Conservation (phyloP, 1,284 basidiomycete species). For the Amylostereum areolatum region DNA sequence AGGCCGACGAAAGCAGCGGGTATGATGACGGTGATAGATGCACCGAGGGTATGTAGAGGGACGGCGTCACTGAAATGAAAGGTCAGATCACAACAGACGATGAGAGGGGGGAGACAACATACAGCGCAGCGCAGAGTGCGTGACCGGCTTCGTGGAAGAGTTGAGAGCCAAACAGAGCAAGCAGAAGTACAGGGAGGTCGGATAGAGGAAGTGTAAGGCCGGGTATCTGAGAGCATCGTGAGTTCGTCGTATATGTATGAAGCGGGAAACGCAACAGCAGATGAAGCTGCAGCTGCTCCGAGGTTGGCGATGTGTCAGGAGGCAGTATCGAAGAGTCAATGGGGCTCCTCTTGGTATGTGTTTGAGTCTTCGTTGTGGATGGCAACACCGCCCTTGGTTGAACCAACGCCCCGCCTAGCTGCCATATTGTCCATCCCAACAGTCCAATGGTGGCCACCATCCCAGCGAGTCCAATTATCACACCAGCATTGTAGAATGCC, state of each 20-base stretch:
- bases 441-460: constrained; percentile 39
- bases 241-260: neutral
- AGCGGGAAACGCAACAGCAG: neutral
- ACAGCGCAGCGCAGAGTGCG: constrained; percentile 62
- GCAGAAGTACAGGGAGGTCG: constrained; percentile 54
- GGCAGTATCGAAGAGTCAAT: neutral
- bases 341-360: constrained; percentile 5
- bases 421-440: constrained; percentile 29
- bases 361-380: neutral
- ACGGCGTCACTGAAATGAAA: constrained; percentile 38
- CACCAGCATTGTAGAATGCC: constrained; percentile 46
- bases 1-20: constrained; percentile 70
- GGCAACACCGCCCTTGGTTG: constrained; percentile 4
- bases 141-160: constrained; percentile 69
- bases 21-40: constrained; percentile 48
- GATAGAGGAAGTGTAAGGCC: constrained; percentile 67
- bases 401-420: constrained; percentile 15
- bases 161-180: constrained; percentile 54
- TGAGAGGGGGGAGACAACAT: constrained; percentile 20
- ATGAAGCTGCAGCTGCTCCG: constrained; percentile 9
- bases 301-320: neutral
- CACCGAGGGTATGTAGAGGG: constrained; percentile 52
- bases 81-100: neutral
- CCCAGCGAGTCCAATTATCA: constrained; percentile 40
- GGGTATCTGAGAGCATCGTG: constrained; percentile 48